Evolutionary conservation across 371 early-diverging fungal species (phyloP).

Genomic region (Syncephalastrum racemosum): DNA sequence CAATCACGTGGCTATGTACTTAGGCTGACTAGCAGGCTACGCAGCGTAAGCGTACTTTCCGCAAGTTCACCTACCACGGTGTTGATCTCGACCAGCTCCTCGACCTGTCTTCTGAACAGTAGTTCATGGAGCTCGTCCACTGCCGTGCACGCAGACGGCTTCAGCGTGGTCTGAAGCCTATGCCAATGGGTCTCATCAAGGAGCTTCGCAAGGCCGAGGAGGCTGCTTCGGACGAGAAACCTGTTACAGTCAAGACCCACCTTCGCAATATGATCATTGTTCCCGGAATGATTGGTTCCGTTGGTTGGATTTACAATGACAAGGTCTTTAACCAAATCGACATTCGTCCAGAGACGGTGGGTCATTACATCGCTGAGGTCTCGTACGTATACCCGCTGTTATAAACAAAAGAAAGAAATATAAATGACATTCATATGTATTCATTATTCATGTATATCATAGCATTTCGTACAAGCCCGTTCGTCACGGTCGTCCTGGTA

Average conservation of each 20-base stretch:
- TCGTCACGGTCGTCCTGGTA: constrained; percentile 98
- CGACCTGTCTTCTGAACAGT: constrained; percentile 91
- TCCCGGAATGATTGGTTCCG: constrained; percentile 97
- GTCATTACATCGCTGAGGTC: constrained; percentile 92
- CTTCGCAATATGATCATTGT: constrained; percentile 97
- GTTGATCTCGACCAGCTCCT: constrained; percentile 91
- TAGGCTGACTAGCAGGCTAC: constrained; percentile 54
- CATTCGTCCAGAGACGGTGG: constrained; percentile 99
- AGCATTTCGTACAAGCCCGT: constrained; percentile 92
- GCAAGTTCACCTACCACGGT: constrained; percentile 99
- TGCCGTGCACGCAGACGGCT: constrained; percentile 96
- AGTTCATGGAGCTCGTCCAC: constrained; percentile 94
- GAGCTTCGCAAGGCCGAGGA: constrained; percentile 96
- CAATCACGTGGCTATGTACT: too few species aligned
- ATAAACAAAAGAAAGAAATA: too few species aligned
- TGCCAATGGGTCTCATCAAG: constrained; percentile 95
- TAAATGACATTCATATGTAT: too few species aligned
- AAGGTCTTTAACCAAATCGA: constrained; percentile 98
- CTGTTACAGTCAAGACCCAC: constrained; percentile 95
- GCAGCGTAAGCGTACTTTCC: constrained; percentile 95
- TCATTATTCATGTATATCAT: neutral
- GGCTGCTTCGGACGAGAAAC: constrained; percentile 85
- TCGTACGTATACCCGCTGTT: constrained; percentile 37
- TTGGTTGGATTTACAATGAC: constrained; percentile 97
- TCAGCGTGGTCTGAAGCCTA: constrained; percentile 96